A percentile compares a stretch with the other conserved stretches of the same genome.
These are phyloP conservation scores for Agaricales sp. DNA, from an alignment of 1,284 basidiomycete species.

Conservation along the genomic window DNA sequence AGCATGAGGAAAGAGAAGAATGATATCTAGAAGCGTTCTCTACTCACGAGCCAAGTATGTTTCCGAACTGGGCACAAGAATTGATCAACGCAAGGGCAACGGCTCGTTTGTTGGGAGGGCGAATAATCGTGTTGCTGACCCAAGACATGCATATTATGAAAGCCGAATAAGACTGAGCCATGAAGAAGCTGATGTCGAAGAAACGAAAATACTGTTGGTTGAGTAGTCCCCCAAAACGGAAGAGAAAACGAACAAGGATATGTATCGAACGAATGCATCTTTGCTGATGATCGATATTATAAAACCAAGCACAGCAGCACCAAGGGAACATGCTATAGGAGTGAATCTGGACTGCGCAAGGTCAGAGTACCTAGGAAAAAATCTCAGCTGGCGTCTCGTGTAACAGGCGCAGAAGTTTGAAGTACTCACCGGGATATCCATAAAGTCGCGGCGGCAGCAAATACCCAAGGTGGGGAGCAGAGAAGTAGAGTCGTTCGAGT, in stretches of 20 bases:
- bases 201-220: neutral
- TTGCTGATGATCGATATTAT: conserved; percentile 61
- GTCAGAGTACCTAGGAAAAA: conserved; percentile 44
- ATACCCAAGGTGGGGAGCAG: conserved; percentile 73
- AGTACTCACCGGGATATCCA: conserved; percentile 33
- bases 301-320: conserved; percentile 55
- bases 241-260: neutral
- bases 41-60: conserved; percentile 65
- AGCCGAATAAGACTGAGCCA: conserved; percentile 66
- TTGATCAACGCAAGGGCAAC: conserved; percentile 69
- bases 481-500: conserved; percentile 58
- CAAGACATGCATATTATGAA: conserved; percentile 65
- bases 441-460: conserved; percentile 49
- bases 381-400: neutral
- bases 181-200: conserved; percentile 44
- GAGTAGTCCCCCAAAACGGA: neutral
- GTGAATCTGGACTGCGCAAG: conserved; percentile 52
- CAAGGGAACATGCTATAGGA: conserved; percentile 46
- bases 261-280: neutral
- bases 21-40: neutral
- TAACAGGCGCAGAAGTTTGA: neutral
- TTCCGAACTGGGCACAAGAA: conserved; percentile 64
- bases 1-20: neutral
- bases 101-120: conserved; percentile 65
- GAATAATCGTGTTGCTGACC: conserved; percentile 59